A percentile compares a stretch with the other conserved stretches of the same genome.
These are phyloP conservation scores for Trichoderma arundinaceum DNA, from an alignment of 2,329 filamentous ascomycete genomes.

Conservation along the genomic window DNA sequence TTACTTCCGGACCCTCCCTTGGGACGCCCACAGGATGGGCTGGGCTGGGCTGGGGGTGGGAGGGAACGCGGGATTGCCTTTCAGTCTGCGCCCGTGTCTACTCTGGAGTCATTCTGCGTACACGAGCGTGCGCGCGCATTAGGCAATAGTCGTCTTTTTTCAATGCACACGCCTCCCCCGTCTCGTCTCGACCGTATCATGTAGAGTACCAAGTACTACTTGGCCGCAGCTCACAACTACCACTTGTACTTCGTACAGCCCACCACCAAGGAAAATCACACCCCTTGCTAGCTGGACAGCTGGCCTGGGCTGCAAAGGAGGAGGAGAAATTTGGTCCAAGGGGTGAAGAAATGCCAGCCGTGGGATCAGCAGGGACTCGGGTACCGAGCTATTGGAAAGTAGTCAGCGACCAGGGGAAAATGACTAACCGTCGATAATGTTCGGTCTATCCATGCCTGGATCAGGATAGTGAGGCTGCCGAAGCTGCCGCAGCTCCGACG, in stretches of 20 bases:
- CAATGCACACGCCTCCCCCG: constrained; percentile 27
- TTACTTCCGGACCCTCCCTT: constrained; percentile 12
- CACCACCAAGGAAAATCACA: not conserved
- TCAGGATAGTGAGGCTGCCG: constrained; percentile 23
- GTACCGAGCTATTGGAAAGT: constrained; percentile 11
- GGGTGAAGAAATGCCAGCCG: not conserved
- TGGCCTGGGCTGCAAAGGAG: constrained; percentile 20
- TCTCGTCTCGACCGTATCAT: not conserved
- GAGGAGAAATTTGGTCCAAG: not conserved
- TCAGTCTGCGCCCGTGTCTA: constrained; percentile 13
- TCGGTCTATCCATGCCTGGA: constrained; percentile 9
- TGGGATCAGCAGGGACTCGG: constrained; percentile 21
- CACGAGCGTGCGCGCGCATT: constrained; percentile 27
- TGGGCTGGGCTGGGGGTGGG: constrained; percentile 11
- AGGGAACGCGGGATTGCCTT: not conserved
- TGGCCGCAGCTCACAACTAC: constrained; percentile 18
- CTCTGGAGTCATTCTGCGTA: constrained; percentile 6
- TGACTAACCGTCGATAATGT: not conserved
- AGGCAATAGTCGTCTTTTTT: constrained; percentile 5
- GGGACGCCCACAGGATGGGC: constrained; percentile 10
- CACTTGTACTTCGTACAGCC: not conserved
- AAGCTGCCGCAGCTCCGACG: constrained; percentile 18
- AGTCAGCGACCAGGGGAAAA: constrained; percentile 9
- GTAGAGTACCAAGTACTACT: constrained; percentile 12
- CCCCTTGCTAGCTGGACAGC: constrained; percentile 19